Conservation (phyloP, 176 grass and related monocot species). For the Ampelocalamus luodianensis region DNA sequence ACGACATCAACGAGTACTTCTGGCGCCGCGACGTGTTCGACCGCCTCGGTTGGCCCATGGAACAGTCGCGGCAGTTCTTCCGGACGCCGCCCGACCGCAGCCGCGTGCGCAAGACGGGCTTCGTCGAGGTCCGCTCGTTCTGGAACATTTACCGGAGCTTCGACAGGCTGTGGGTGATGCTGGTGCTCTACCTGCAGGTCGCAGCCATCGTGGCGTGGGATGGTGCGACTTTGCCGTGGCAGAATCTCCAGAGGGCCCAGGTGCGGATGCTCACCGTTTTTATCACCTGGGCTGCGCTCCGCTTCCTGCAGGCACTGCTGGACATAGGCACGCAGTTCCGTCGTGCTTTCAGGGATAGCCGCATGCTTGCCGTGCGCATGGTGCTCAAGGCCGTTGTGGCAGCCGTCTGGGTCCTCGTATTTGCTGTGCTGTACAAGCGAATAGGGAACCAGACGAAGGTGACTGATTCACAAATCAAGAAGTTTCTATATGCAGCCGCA, state of each 20-base stretch:
- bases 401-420: slow-evolving; percentile 68
- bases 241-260: slow-evolving; percentile 43
- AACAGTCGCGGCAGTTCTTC: slow-evolving; percentile 76
- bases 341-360: slow-evolving; percentile 69
- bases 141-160: slow-evolving; percentile 91
- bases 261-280: slow-evolving; percentile 69
- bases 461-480: slow-evolving; percentile 50
- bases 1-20: slow-evolving; percentile 97
- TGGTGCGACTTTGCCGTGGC: slow-evolving; percentile 62
- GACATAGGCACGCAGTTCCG: slow-evolving; percentile 83
- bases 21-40: slow-evolving; percentile 81
- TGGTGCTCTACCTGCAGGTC: slow-evolving; percentile 78
- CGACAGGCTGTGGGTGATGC: slow-evolving; percentile 92
- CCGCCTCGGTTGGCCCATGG: slow-evolving; percentile 75
- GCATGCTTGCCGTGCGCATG: slow-evolving; percentile 68
- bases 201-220: slow-evolving; percentile 76
- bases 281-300: slow-evolving; percentile 87
- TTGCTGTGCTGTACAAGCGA: slow-evolving; percentile 58
- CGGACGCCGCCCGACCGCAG: slow-evolving; percentile 55
- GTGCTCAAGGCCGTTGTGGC: slow-evolving; percentile 80
- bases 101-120: slow-evolving; percentile 85
- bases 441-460: slow-evolving; percentile 51
- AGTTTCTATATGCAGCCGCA: slow-evolving; percentile 62
- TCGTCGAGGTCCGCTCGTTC: slow-evolving; percentile 90
- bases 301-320: slow-evolving; percentile 80